These are phyloP conservation scores for Clavulina sp. DNA, from an alignment of 768 basidiomycete genomes.

Conservation along the genomic window DNA sequence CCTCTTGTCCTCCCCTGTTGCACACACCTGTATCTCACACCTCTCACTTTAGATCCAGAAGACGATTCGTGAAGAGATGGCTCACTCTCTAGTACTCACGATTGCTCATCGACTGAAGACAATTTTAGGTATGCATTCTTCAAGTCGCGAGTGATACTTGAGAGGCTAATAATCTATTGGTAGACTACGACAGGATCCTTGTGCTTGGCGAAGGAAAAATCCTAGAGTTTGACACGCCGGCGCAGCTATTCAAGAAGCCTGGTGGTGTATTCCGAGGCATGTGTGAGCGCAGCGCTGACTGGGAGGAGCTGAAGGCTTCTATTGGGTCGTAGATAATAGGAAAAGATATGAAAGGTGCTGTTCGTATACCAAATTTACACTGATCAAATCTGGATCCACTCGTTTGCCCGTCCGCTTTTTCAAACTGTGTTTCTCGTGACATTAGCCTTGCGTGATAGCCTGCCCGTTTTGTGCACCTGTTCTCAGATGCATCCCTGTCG, in stretches of 20 bases:
- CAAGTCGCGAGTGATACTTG: background rate
- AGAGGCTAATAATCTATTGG: background rate
- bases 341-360: no score
- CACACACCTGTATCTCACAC: background rate
- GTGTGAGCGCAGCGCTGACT: constrained; percentile 36
- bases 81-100: constrained; percentile 56
- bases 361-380: no score
- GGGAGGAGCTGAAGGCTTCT: constrained; percentile 7
- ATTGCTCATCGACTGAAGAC: constrained; percentile 71
- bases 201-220: constrained; percentile 48
- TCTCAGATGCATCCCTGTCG: no score
- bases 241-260: constrained; percentile 31
- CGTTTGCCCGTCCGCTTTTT: no score
- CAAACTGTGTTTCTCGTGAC: no score
- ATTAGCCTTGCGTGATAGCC: no score
- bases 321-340: no score
- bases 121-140: constrained; percentile 27
- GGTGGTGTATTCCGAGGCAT: constrained; percentile 50
- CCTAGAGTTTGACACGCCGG: constrained; percentile 59
- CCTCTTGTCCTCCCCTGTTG: constrained; percentile 15
- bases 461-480: no score
- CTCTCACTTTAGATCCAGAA: constrained; percentile 32
- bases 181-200: constrained; percentile 51
- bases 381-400: no score
- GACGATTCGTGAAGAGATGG: constrained; percentile 57